Evolutionary conservation across 805 yeast genomes (phyloP), one percentile per base, ranked within the genome.

Genomic region (Naumovozyma baii): DNA sequence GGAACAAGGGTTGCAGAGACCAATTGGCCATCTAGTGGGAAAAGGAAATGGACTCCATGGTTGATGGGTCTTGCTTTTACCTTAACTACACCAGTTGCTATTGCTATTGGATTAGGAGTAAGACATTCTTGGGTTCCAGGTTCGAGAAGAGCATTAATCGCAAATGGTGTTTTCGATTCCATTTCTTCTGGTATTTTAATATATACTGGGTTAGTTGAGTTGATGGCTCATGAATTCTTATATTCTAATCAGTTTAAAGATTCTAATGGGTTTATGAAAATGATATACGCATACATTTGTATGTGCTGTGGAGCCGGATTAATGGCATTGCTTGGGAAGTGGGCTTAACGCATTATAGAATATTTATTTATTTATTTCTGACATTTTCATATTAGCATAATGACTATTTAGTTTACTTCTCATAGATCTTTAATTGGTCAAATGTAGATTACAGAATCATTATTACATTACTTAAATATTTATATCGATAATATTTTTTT

Each of bases 21-120:
- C 15, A 64, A 68, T 2, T 80, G 80, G 74, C 80, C 82, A 7
- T 46, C 50, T 18, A 39, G 36, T 33, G 26, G 26, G 7, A 7
- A 7, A 22, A 62, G 58, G 46, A 59, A 54, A 41, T 55, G 64
- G 39, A 69, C 70, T 37, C 61, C 61, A 18, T 77, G 72, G 60
- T 44, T 64, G 1, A 57, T 76, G 41, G 73, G 73, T 34, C 14
- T 67, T 22, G 76, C 64, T 8, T 80, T 73, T 50, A 69, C 75
- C 10, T 41, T 82, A 17, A 70, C 80, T 17, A 81, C 90, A 2
- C 90, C 90, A 3, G 59, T 80, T 36, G 70, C 80, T 15, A 73
- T 78, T 44, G 87, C 83, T n/a, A 77, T 78, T 48, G 90, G 88
- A 7, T 62, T 82, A 15, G 87, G 88, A 26, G 83, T 80, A 3